phyloP scores from a whole-genome alignment of 345 rosid genomes.

The Moricandia arvensis region DNA sequence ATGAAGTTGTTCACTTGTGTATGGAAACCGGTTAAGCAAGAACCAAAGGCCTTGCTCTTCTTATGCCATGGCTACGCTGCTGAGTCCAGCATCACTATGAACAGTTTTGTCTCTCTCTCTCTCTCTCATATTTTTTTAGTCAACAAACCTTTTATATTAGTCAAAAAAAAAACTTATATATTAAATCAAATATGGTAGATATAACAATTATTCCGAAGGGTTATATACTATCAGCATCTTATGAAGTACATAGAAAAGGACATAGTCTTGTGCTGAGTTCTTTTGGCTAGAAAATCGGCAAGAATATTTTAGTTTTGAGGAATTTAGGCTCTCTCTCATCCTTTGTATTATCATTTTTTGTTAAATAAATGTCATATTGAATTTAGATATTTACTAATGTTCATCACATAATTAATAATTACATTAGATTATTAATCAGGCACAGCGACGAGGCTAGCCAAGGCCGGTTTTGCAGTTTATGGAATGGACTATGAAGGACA shows the following conservation, averaged over 20 bases:
- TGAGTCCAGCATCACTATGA: constrained; percentile 91
- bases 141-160: too few relatives aligned
- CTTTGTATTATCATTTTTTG: not conserved
- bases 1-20: constrained; percentile 72
- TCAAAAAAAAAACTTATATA: too few relatives aligned
- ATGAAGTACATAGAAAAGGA: too few relatives aligned
- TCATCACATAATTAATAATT: not conserved
- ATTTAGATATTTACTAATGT: not conserved
- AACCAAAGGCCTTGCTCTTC: constrained; percentile 73
- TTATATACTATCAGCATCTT: too few relatives aligned
- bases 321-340: not conserved
- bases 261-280: too few relatives aligned
- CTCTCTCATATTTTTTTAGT: too few relatives aligned
- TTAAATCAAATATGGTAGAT: too few relatives aligned
- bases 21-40: constrained; percentile 61
- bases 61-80: constrained; percentile 89
- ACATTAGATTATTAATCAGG: constrained; percentile 42
- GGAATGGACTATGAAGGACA: constrained; percentile 96
- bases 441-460: constrained; percentile 60
- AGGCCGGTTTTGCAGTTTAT: constrained; percentile 66
- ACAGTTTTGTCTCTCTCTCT: constrained; percentile 42
- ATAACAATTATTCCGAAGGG: too few relatives aligned
- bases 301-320: too few relatives aligned
- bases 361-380: not conserved
- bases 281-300: too few relatives aligned